Base-by-base conservation (phyloP, 1,284 basidiomycete species). In the Hemileia vastatrix region DNA sequence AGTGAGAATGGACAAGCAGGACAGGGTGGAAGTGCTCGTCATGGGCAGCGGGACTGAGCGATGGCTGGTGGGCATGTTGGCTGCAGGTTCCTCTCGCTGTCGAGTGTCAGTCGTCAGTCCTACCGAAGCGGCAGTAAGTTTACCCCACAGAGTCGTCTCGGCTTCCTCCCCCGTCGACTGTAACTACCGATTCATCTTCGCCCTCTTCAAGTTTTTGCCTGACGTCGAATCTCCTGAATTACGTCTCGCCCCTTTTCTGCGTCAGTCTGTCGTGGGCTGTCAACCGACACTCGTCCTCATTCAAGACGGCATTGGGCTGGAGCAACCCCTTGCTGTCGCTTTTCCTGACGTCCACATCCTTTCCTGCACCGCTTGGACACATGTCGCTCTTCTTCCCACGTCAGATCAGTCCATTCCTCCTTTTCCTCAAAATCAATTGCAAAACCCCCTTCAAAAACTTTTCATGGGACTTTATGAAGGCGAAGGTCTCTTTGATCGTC, bases 191-290 rank as follows among this genome's bases (percentile, higher is more conserved):
- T 61, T 54, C 21, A 61, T 61, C 24, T 31, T 61, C 32, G 44
- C 43, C 24, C 36, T 2, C 15, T 48, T 61, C 40, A 61, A 61
- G 48, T 61, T 50, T 33, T 54, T 61, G n/a, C 58, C 58, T 24
- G 58, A 61, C 6, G 58, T 77, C 32, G 71, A 76, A 60, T 18
- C 27, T 21, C 13, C 15, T 15, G 9, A 49, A 13, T 31, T 19
- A 32, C 21, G 27, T 21, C 43, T 13, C 6, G 18, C 1, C 15
- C 8, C 15, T 40, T 33, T 19, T 51, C 19, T 18, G 36, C 9
- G 32, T 54, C 36, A 61, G 24, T 27, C 36, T 32, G 5, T 21
- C 4, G 21, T 18, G 13, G 4, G n/a, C 5, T 18, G 21, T 18
- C 43, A 50, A 6, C 58, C 58, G 32, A 61, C 58, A 13, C 51